These are phyloP conservation scores for Orbilia blumenaviensis DNA, from an alignment of 2,329 filamentous ascomycete genomes.

Conservation along the genomic window DNA sequence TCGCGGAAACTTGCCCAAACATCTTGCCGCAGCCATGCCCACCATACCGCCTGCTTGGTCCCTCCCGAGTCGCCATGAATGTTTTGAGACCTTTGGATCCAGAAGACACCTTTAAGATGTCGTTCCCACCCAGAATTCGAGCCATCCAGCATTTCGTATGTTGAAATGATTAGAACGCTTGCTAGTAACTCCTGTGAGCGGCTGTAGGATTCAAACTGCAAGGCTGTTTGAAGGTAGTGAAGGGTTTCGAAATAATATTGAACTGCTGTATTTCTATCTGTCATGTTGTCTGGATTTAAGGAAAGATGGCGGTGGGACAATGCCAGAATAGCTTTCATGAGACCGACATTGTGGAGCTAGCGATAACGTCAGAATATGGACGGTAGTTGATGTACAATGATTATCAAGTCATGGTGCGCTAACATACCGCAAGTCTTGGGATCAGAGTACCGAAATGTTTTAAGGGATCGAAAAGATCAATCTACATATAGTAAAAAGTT, in stretches of 20 bases:
- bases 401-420: conserved; percentile 63
- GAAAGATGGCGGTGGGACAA: conserved; percentile 67
- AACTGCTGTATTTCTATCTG: conserved; percentile 61
- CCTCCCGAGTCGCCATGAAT: conserved; percentile 70
- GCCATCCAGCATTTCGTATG: conserved; percentile 73
- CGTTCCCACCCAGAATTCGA: conserved; percentile 69
- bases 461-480: conserved; percentile 60
- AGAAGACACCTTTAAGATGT: conserved; percentile 72
- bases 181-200: conserved; percentile 69
- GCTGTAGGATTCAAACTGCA: conserved; percentile 69
- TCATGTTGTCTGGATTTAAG: conserved; percentile 59
- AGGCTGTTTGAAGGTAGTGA: conserved; percentile 70
- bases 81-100: conserved; percentile 71
- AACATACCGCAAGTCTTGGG: conserved; percentile 59
- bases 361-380: conserved; percentile 59
- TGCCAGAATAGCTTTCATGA: conserved; percentile 69
- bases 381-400: conserved; percentile 61
- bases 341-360: conserved; percentile 66
- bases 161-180: conserved; percentile 70
- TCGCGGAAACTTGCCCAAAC: conserved; percentile 72
- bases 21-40: conserved; percentile 74
- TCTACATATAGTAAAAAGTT: conserved; percentile 42
- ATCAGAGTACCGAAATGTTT: conserved; percentile 60
- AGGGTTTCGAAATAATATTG: conserved; percentile 72
- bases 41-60: conserved; percentile 70